Evolutionary conservation across 495 filamentous ascomycete species (phyloP).

Genomic region (Umbilicaria muhlenbergii): DNA sequence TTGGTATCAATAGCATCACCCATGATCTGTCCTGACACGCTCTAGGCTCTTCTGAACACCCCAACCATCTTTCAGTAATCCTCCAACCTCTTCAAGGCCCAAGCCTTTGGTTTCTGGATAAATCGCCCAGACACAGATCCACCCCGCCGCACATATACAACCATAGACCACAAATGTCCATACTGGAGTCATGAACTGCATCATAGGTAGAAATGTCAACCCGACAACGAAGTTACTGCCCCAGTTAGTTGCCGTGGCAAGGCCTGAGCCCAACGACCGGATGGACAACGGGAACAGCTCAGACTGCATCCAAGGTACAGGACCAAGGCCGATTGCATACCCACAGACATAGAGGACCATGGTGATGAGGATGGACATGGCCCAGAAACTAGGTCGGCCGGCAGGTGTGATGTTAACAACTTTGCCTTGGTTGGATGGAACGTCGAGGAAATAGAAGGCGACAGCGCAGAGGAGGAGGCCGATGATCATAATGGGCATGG

Average conservation of each 20-base stretch:
- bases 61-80: constrained; percentile 58
- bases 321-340: constrained; percentile 79
- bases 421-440: constrained; percentile 14
- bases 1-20: no score
- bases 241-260: constrained; percentile 88
- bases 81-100: constrained; percentile 66
- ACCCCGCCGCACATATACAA: constrained; percentile 48
- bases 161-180: constrained; percentile 72
- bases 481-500: constrained; percentile 69
- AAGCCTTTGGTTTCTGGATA: constrained; percentile 80
- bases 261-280: constrained; percentile 60
- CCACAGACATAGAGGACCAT: constrained; percentile 72
- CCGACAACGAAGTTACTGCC: constrained; percentile 76
- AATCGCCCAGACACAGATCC: constrained; percentile 47
- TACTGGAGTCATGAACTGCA: constrained; percentile 58
- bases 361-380: constrained; percentile 45
- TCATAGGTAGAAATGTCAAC: constrained; percentile 72
- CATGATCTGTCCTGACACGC: no score
- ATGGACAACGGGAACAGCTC: constrained; percentile 81
- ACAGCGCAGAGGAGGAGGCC: constrained; percentile 52
- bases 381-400: constrained; percentile 15
- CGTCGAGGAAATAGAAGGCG: constrained; percentile 45
- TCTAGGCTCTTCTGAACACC: constrained; percentile 37
- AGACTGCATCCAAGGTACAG: constrained; percentile 86
- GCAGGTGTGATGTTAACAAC: constrained; percentile 2